phyloP scores from a whole-genome alignment of 805 yeast genomes.

The Starmerella vaccinii region DNA sequence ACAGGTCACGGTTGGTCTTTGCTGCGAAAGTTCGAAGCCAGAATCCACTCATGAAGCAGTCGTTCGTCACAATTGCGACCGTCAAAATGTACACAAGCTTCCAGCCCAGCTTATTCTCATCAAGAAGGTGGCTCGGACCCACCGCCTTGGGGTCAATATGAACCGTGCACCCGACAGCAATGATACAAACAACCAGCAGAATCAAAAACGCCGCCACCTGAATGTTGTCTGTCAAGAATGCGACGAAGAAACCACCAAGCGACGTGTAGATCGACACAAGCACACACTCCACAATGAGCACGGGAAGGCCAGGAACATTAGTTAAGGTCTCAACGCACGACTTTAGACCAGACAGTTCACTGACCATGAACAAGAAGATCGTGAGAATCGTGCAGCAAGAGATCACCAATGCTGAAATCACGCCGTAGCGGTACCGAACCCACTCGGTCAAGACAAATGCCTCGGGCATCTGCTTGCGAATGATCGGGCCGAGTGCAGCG shows the following conservation, averaged over 20 bases:
- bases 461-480: constrained; percentile 68
- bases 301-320: constrained; percentile 67
- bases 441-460: constrained; percentile 91
- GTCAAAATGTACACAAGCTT: constrained; percentile 73
- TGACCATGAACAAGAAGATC: constrained; percentile 74
- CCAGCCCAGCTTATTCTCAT: constrained; percentile 71
- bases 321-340: constrained; percentile 69
- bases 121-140: constrained; percentile 54
- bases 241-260: constrained; percentile 79
- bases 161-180: constrained; percentile 53
- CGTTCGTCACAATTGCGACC: constrained; percentile 82
- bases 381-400: constrained; percentile 76
- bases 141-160: constrained; percentile 48
- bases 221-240: constrained; percentile 75
- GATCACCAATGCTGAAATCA: constrained; percentile 58
- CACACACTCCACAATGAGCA: constrained; percentile 71
- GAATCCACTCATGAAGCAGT: constrained; percentile 80
- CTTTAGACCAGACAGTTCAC: constrained; percentile 73
- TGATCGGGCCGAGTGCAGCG: constrained; percentile 70
- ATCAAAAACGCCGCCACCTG: constrained; percentile 69
- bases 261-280: constrained; percentile 82
- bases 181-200: constrained; percentile 56
- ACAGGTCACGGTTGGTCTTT: constrained; percentile 59
- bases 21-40: constrained; percentile 94
- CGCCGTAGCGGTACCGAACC: constrained; percentile 78